Conservation (phyloP, 2,329 filamentous ascomycete genomes). For the Colletotrichum musae region DNA sequence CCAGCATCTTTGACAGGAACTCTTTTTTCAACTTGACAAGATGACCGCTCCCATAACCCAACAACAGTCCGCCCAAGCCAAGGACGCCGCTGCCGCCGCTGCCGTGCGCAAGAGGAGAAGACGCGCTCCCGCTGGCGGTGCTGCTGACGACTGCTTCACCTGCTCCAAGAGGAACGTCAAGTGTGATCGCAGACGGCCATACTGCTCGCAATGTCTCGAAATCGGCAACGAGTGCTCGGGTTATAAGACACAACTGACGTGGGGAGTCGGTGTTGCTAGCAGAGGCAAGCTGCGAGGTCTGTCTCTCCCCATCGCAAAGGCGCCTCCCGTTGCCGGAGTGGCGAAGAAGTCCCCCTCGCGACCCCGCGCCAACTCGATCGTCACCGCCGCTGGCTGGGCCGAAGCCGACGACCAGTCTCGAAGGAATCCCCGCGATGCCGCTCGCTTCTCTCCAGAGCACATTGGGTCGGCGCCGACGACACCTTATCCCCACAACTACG, state of each 20-base stretch:
- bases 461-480: constrained; percentile 61
- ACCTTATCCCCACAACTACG: constrained; percentile 57
- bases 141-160: constrained; percentile 94
- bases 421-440: constrained; percentile 52
- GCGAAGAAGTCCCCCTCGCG: constrained; percentile 64
- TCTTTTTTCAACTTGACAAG: constrained; percentile 19
- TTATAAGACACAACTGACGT: constrained; percentile 96
- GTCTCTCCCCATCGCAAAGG: constrained; percentile 79
- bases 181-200: constrained; percentile 92
- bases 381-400: constrained; percentile 56
- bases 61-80: constrained; percentile 54
- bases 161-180: constrained; percentile 87
- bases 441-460: constrained; percentile 55
- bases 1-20: constrained; percentile 13
- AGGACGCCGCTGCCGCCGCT: constrained; percentile 63
- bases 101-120: constrained; percentile 81
- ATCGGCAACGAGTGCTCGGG: constrained; percentile 93
- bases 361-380: constrained; percentile 61
- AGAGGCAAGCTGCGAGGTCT: constrained; percentile 93
- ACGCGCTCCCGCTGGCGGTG: constrained; percentile 89
- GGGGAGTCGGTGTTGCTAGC: constrained; percentile 96
- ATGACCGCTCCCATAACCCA: constrained; percentile 42
- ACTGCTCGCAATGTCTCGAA: constrained; percentile 95
- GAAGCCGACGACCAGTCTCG: constrained; percentile 54
- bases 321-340: constrained; percentile 66